Evolutionary conservation across 192 early-diverging fungal species (phyloP), one percentile per base, ranked within the genome.

Genomic region (Kickxella alabastrina): DNA sequence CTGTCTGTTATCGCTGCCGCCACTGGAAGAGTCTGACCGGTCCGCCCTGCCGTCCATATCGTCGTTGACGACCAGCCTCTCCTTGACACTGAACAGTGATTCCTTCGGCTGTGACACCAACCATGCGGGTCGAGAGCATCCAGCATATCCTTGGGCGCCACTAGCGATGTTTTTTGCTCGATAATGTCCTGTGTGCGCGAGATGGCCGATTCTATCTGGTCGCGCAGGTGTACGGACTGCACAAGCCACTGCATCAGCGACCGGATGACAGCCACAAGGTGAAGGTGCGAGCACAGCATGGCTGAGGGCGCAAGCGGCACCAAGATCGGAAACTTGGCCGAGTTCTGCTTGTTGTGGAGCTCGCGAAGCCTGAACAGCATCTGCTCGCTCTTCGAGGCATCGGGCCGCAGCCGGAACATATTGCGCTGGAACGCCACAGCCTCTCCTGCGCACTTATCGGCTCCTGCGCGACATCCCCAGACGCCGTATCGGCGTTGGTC

Each of bases 231-330:
- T 21, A 75, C 71, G 0, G 71, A 67, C 18, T 55, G 50, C 37
- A 67, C 55, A 7, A 75, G 54, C 71, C 71, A 75, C 19, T 59
- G 58, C 71, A 75, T 75, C 42, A 75, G 37, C 41, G 71, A 75
- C 37, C 71, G 59, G 46, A 75, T 22, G 24, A 67, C 50, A 1
- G 59, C 32, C 8, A 75, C 52, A 43, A 75, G 43, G 23, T 75
- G 71, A 21, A 62, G 10, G 5, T 41, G 24, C 7, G 64, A 32
- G 44, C 71, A 75, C 43, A 75, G 10, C 21, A 75, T 15, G 1
- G 59, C 71, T 1, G 71, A 50, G 0, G 71, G 71, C 44, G 71
- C 64, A 36, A 75, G 43, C 31, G 52, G 54, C 23, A 75, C 48
- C 46, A 75, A 54, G 3, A 48, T 54, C 12, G 71, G 71, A 15